Base-by-base conservation (phyloP, 331 rosid species). In the Rosa hybrid region DNA sequence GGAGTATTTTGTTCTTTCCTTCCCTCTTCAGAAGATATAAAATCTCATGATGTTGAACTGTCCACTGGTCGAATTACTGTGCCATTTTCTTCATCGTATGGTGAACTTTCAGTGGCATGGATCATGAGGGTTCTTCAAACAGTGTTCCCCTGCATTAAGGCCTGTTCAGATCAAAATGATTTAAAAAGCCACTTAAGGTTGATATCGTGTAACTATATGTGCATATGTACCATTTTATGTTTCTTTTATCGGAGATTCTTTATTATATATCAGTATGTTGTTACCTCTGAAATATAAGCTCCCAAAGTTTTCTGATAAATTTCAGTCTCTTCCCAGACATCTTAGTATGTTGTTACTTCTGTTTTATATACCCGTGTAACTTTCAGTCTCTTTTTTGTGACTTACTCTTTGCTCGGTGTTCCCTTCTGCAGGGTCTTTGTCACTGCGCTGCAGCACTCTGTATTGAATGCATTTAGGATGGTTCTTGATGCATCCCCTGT, bases 1-100 rank as follows among this genome's bases (percentile, higher is more conserved):
- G 77, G 83, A 75, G 85, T 89, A 79, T 96, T 96, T 63, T 93
- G 98, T 88, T 91, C 99, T 80, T 96, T 96, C 88, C 94, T 91
- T 77, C 82, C 91, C 83, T 81, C 84, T 78, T 86, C 90, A 0
- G 96, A 90, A 82, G 88, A 86, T 62, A 71, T 87, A 81, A 88
- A 88, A 84, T 83, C 90, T 88, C 84, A 78, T 77, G 56, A 84
- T 73, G 78, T 84, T 41, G 92, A 86, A 82, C 38, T 75, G 81
- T 85, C 92, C 80, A 71, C 94, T 84, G 89, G 90, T 84, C 96
- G 81, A 77, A 78, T 85, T 68, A 25, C 92, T 71, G 82, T 83
- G 70, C 89, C 94, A 45, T 81, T 90, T 77, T 90, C 98, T 71
- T 83, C 90, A 39, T 86, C 80, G 59, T 94, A 94, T 72, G 85